Evolutionary conservation across 768 basidiomycete genomes (phyloP).

Genomic region (Pisolithus tinctorius): DNA sequence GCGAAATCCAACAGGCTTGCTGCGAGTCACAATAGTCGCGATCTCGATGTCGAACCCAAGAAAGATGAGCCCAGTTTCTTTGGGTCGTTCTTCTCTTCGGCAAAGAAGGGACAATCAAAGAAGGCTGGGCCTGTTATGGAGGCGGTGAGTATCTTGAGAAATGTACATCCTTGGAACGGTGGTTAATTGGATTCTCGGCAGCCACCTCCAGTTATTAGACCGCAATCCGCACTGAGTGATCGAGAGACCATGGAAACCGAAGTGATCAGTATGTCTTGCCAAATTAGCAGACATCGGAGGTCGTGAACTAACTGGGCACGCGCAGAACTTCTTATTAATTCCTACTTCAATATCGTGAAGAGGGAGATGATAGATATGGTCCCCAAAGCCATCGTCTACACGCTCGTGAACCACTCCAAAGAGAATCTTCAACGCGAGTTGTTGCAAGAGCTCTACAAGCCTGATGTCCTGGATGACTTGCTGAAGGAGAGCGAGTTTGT

Average conservation of each 20-base stretch:
- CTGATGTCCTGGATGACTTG: slow-evolving; percentile 90
- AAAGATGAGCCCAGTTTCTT: slow-evolving; percentile 93
- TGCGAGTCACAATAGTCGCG: slow-evolving; percentile 78
- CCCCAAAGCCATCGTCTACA: slow-evolving; percentile 89
- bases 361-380: slow-evolving; percentile 99
- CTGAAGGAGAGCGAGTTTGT: slow-evolving; percentile 93
- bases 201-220: slow-evolving; percentile 83
- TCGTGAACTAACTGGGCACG: background rate
- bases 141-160: slow-evolving; percentile 31
- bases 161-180: slow-evolving; percentile 11
- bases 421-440: slow-evolving; percentile 93
- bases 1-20: slow-evolving; percentile 62
- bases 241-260: slow-evolving; percentile 98
- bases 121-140: slow-evolving; percentile 57
- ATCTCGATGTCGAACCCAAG: slow-evolving; percentile 85
- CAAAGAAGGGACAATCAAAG: slow-evolving; percentile 53
- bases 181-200: slow-evolving; percentile 37
- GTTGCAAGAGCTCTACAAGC: slow-evolving; percentile 93
- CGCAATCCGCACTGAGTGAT: slow-evolving; percentile 86
- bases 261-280: slow-evolving; percentile 83
- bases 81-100: slow-evolving; percentile 86
- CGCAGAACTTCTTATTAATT: slow-evolving; percentile 88
- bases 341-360: slow-evolving; percentile 98
- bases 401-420: slow-evolving; percentile 88
- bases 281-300: background rate